Conservation (phyloP, 495 filamentous ascomycete genomes). For the Aspergillus hancockii region DNA sequence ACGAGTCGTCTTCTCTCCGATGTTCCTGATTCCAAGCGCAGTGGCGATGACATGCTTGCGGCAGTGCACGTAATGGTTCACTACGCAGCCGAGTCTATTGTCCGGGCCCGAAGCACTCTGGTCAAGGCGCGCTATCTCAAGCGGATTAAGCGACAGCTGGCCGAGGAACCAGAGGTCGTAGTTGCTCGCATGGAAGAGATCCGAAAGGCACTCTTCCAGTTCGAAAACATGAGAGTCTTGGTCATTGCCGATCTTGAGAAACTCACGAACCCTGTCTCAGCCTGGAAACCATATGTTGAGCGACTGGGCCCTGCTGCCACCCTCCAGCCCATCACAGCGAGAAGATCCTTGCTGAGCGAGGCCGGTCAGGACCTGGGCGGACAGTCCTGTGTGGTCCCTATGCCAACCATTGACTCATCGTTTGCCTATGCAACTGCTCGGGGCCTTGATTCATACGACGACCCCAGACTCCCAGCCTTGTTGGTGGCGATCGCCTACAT, state of each 20-base stretch:
- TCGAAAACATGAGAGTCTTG: constrained; percentile 79
- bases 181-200: constrained; percentile 76
- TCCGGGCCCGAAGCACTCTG: constrained; percentile 76
- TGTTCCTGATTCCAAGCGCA: constrained; percentile 89
- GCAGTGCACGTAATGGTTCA: constrained; percentile 84
- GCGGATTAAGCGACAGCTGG: constrained; percentile 73
- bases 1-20: constrained; percentile 87
- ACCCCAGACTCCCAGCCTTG: constrained; percentile 78
- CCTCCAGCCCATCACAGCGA: constrained; percentile 59
- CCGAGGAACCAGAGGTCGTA: constrained; percentile 68
- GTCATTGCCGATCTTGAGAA: constrained; percentile 81
- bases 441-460: constrained; percentile 71
- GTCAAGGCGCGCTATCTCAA: constrained; percentile 88
- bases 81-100: constrained; percentile 68
- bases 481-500: constrained; percentile 88
- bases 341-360: constrained; percentile 64
- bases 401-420: constrained; percentile 92
- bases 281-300: constrained; percentile 71
- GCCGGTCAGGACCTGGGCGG: constrained; percentile 72
- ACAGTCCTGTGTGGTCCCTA: constrained; percentile 77
- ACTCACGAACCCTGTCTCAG: constrained; percentile 73
- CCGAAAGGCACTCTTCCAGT: constrained; percentile 68
- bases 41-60: constrained; percentile 65
- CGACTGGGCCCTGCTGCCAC: constrained; percentile 46
- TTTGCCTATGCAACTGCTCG: constrained; percentile 74